Percentiles rank a stretch among this genome's conserved stretches.
Conservation (phyloP, 148 eudicot genomes). For the Polygonum aviculare region DNA sequence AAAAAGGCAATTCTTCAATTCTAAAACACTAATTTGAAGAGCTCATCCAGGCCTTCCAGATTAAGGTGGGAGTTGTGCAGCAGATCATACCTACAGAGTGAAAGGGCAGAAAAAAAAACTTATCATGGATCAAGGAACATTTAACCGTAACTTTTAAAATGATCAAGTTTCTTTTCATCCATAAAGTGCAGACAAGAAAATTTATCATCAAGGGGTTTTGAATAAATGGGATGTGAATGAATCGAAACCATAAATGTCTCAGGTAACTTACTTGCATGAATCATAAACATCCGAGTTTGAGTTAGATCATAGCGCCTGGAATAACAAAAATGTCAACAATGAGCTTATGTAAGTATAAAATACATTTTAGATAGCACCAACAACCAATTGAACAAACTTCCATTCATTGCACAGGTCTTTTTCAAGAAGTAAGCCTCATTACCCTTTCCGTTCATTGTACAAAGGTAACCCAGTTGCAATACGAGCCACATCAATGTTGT, state of each 20-base stretch:
- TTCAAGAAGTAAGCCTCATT: neutral
- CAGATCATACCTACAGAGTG: constrained; percentile 70
- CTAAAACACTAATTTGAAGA: constrained; percentile 60
- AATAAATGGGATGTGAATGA: too few relatives aligned
- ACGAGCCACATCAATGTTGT: constrained; percentile 14
- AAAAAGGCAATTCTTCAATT: too few relatives aligned
- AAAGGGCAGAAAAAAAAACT: constrained; percentile 10
- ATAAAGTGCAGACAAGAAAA: too few relatives aligned
- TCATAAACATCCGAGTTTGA: constrained; percentile 94
- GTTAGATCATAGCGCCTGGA: constrained; percentile 78
- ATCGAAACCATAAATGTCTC: too few relatives aligned
- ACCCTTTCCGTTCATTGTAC: constrained; percentile 72
- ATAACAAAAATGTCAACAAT: too few relatives aligned
- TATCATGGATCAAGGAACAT: neutral
- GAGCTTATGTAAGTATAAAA: neutral
- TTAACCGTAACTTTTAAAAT: neutral
- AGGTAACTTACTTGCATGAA: constrained; percentile 94
- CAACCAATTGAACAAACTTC: neutral
- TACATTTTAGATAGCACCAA: neutral
- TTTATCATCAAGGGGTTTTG: too few relatives aligned
- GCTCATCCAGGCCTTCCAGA: constrained; percentile 74
- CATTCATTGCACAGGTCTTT: neutral
- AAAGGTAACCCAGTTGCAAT: constrained; percentile 93
- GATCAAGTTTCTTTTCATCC: neutral
- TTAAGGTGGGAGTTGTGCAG: constrained; percentile 94